Conservation (phyloP, 495 filamentous ascomycete genomes). For the Xylaria acuta region DNA sequence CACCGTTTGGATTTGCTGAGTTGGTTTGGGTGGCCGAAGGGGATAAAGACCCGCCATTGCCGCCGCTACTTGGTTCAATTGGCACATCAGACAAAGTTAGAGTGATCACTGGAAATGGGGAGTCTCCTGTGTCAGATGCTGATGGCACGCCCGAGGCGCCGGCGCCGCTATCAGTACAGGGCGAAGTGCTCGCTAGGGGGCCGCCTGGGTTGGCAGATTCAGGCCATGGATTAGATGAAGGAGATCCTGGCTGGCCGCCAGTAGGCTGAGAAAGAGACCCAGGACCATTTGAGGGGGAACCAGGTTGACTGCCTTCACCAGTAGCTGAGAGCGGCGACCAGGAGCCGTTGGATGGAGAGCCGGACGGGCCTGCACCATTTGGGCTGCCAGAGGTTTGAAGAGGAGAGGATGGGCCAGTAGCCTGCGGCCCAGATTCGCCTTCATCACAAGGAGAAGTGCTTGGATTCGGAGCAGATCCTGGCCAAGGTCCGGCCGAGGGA, state of each 20-base stretch:
- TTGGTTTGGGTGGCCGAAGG: conserved; percentile 10
- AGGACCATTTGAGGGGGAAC: conserved; percentile 11
- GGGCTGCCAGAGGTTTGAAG: not conserved
- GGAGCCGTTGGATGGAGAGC: conserved; percentile 7
- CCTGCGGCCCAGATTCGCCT: conserved; percentile 6
- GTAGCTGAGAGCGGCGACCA: not conserved
- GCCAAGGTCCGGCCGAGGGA: conserved; percentile 13
- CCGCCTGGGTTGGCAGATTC: conserved; percentile 26
- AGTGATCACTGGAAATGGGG: conserved; percentile 26
- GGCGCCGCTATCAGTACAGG: not conserved
- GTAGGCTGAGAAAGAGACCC: conserved; percentile 16
- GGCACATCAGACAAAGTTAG: conserved; percentile 14
- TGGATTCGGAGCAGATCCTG: conserved; percentile 3
- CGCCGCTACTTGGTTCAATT: not conserved
- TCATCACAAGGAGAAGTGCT: conserved; percentile 6
- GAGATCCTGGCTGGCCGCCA: conserved; percentile 19
- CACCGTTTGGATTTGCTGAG: not conserved
- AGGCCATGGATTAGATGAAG: conserved; percentile 7
- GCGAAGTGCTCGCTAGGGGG: conserved; percentile 17
- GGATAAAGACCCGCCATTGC: conserved; percentile 10
- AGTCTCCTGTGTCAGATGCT: conserved; percentile 1
- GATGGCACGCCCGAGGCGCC: conserved; percentile 6
- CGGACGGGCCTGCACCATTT: not conserved
- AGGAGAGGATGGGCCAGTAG: not conserved
- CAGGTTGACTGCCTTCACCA: conserved; percentile 19